Conservation (phyloP, 2,329 filamentous ascomycete species). For the Myriosclerotinia scirpicola region DNA sequence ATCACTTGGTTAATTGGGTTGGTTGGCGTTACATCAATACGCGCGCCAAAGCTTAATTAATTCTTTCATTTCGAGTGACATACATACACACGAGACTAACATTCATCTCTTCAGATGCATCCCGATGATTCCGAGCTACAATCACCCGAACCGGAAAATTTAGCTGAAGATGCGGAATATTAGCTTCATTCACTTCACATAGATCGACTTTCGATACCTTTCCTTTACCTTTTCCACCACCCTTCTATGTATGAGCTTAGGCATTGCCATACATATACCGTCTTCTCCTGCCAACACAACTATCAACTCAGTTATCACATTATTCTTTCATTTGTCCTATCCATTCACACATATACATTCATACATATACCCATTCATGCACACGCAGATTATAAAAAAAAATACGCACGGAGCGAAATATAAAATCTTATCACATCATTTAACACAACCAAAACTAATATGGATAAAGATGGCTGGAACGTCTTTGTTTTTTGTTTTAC, state of each 20-base stretch:
- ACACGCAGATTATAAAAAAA: too few species aligned
- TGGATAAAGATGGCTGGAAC: too few species aligned
- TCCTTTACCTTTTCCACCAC: background rate
- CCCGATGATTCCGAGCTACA: conserved; percentile 11
- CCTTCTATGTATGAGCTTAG: background rate
- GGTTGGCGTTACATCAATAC: conserved; percentile 9
- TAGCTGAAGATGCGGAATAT: conserved; percentile 7
- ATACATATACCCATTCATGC: background rate
- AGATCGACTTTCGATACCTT: background rate
- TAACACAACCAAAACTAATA: too few species aligned
- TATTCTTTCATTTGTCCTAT: background rate
- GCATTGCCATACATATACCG: background rate
- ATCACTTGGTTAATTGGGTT: background rate
- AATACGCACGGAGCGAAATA: too few species aligned
- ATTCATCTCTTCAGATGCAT: conserved; percentile 10
- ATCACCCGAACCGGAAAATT: conserved; percentile 12
- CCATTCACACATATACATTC: background rate
- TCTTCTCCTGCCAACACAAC: background rate
- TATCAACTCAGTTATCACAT: background rate
- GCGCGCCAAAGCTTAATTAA: background rate
- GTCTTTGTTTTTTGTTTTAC: too few species aligned
- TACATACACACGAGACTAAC: conserved; percentile 1
- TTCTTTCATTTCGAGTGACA: background rate
- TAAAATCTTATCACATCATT: too few species aligned
- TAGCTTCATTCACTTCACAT: conserved; percentile 1